Evolutionary conservation across 2,329 filamentous ascomycete genomes (phyloP).

Genomic region (Xylaria polymorpha): DNA sequence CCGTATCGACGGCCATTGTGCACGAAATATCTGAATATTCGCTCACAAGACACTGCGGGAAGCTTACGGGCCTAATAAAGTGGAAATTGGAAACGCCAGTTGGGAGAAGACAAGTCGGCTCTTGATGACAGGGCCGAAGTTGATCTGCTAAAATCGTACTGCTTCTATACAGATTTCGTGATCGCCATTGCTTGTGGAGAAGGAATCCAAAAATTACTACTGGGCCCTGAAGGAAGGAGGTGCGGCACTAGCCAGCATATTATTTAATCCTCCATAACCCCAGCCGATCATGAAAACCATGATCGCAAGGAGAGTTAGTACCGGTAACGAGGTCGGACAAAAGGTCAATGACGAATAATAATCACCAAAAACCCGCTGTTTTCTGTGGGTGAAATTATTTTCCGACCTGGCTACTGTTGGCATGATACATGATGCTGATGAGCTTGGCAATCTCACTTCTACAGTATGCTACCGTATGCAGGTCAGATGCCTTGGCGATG

Average conservation of each 20-base stretch:
- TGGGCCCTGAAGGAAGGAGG: no score
- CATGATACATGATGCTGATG: neutral
- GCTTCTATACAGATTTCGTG: neutral
- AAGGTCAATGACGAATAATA: neutral
- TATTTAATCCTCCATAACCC: neutral
- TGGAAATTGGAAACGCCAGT: slow-evolving; percentile 1
- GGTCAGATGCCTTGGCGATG: neutral
- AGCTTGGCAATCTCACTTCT: neutral
- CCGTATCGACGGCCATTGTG: slow-evolving; percentile 14
- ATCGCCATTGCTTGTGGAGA: neutral
- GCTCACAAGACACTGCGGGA: neutral
- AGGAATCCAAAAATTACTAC: neutral
- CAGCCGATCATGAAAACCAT: neutral
- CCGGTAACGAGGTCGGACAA: neutral
- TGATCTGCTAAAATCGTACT: neutral
- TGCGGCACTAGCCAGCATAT: no score
- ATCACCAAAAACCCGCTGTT: no score
- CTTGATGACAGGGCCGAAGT: slow-evolving; percentile 5
- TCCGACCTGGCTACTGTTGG: no score
- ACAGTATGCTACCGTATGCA: neutral
- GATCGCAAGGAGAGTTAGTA: neutral
- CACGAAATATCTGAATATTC: neutral
- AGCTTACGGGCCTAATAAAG: neutral
- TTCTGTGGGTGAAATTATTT: no score
- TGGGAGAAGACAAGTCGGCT: neutral